These are phyloP conservation scores for Styphnolobium japonicum DNA, from an alignment of 306 rosid genomes.

Conservation along the genomic window DNA sequence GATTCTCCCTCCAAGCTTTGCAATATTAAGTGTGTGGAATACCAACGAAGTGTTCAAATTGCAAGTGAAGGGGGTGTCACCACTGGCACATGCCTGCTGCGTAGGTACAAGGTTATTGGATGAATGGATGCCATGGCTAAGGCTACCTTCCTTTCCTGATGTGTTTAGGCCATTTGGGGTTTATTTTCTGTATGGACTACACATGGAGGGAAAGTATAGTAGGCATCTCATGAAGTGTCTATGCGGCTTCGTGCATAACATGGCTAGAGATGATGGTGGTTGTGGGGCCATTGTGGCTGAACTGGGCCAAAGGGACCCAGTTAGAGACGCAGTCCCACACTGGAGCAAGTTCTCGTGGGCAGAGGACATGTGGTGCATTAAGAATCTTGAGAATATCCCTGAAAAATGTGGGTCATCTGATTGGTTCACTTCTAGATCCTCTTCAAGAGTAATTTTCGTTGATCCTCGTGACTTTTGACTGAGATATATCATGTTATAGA, in stretches of 20 bases:
- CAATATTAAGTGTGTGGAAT: conserved; percentile 88
- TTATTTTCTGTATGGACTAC: conserved; percentile 70
- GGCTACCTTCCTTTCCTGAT: conserved; percentile 80
- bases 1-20: conserved; percentile 55
- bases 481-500: background rate
- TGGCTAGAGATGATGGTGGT: conserved; percentile 70
- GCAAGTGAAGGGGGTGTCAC: conserved; percentile 75
- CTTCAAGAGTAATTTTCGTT: conserved; percentile 63
- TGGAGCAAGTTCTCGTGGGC: conserved; percentile 80
- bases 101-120: conserved; percentile 71
- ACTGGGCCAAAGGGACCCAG: conserved; percentile 79
- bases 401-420: conserved; percentile 30
- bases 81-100: conserved; percentile 56
- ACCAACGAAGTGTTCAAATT: conserved; percentile 82
- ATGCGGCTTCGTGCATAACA: conserved; percentile 67
- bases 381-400: conserved; percentile 37
- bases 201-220: conserved; percentile 69
- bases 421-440: conserved; percentile 44
- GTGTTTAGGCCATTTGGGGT: conserved; percentile 83
- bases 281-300: conserved; percentile 87
- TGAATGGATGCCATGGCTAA: conserved; percentile 82
- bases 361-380: conserved; percentile 88
- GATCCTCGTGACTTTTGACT: conserved; percentile 78
- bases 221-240: conserved; percentile 52
- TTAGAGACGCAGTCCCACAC: conserved; percentile 70